Conservation (phyloP, 202 grass and related monocot genomes). For the Cymbopogon flexuosus region DNA sequence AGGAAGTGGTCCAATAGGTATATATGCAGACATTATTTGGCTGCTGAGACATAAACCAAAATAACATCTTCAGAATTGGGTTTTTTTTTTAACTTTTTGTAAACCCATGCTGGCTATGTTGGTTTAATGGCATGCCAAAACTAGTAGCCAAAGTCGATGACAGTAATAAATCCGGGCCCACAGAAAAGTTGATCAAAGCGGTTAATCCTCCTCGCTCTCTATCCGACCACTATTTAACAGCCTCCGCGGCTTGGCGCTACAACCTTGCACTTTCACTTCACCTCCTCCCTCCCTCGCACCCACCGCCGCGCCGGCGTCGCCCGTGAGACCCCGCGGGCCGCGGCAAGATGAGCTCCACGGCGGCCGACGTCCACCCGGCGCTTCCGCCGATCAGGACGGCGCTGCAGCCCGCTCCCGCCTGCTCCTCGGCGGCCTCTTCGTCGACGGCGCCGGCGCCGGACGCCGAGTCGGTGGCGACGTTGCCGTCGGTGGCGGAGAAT, state of each 20-base stretch:
- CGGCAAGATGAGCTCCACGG: conserved; percentile 24
- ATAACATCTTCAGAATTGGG: too few species aligned
- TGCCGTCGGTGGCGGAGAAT: neutral
- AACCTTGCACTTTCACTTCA: neutral
- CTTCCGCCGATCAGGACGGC: conserved; percentile 42
- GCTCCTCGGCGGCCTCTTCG: neutral
- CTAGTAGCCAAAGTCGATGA: neutral
- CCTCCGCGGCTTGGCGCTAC: conserved; percentile 30
- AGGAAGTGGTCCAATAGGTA: too few species aligned
- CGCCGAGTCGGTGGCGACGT: neutral
- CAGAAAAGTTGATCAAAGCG: neutral
- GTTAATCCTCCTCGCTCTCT: neutral
- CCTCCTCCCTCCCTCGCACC: conserved; percentile 1
- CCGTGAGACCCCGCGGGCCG: neutral
- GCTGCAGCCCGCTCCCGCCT: neutral
- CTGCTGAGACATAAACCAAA: too few species aligned
- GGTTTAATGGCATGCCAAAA: neutral
- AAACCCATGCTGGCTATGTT: neutral
- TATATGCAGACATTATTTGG: too few species aligned
- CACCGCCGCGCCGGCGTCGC: neutral
- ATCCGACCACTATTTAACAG: conserved; percentile 37
- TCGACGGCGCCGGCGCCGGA: neutral
- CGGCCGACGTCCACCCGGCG: conserved; percentile 3
- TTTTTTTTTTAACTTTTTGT: neutral
- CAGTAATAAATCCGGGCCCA: conserved; percentile 25